Evolutionary conservation across 2,329 filamentous ascomycete species (phyloP).

Genomic region (Monosporascus cannonballus): DNA sequence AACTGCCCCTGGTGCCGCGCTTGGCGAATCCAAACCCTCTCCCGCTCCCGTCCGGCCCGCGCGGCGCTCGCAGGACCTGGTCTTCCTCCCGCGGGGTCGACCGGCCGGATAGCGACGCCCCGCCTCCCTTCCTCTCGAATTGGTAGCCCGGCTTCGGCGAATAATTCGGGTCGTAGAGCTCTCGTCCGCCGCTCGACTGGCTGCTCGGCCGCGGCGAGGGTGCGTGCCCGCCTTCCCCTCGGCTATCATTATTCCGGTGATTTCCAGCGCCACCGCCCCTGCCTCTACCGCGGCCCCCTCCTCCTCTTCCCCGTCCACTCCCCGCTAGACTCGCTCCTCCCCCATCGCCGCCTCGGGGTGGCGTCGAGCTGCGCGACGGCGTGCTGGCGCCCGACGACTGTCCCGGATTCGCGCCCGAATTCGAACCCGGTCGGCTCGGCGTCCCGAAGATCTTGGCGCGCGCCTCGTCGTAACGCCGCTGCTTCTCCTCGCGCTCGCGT

Average conservation of each 20-base stretch:
- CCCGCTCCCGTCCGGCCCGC: slow-evolving; percentile 71
- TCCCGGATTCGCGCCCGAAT: slow-evolving; percentile 31
- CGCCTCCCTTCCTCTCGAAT: slow-evolving; percentile 35
- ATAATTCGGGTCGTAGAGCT: slow-evolving; percentile 75
- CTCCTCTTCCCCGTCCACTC: slow-evolving; percentile 36
- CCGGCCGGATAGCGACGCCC: slow-evolving; percentile 31
- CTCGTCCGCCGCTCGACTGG: slow-evolving; percentile 37
- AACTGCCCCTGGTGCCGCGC: slow-evolving; percentile 51
- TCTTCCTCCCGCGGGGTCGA: slow-evolving; percentile 52
- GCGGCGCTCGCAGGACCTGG: slow-evolving; percentile 66
- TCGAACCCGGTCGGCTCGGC: slow-evolving; percentile 7
- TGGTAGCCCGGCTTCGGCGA: slow-evolving; percentile 55
- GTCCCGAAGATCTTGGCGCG: slow-evolving; percentile 78
- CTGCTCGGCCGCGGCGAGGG: slow-evolving; percentile 17
- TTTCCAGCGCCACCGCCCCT: slow-evolving; percentile 33
- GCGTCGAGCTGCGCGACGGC: slow-evolving; percentile 56
- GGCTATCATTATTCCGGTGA: slow-evolving; percentile 14
- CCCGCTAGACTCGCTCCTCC: background rate
- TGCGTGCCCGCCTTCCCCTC: slow-evolving; percentile 23
- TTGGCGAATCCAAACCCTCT: slow-evolving; percentile 72
- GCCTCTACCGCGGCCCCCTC: slow-evolving; percentile 38
- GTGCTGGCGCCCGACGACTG: slow-evolving; percentile 45
- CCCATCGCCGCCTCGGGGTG: slow-evolving; percentile 33
- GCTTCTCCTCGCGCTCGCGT: slow-evolving; percentile 79
- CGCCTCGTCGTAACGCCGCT: slow-evolving; percentile 82